phyloP scores from a whole-genome alignment of 2,329 filamentous ascomycete species.

The Pseudogymnoascus sp. region DNA sequence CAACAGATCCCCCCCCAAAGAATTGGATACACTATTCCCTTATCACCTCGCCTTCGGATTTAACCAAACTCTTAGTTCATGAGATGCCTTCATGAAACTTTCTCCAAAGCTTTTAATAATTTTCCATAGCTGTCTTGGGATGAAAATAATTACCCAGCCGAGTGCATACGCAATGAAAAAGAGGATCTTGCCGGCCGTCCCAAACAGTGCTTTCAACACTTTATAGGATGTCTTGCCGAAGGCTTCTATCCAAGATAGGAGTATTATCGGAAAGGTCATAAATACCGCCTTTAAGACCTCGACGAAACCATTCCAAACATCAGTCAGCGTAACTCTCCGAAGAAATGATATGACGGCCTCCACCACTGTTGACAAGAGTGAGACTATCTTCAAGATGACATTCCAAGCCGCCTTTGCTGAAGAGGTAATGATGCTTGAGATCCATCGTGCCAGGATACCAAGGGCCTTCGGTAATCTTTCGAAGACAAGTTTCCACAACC shows the following conservation, averaged over 20 bases:
- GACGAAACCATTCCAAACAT: conserved; percentile 32
- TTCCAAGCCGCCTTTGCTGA: conserved; percentile 22
- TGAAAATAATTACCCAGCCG: conserved; percentile 27
- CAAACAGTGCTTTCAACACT: conserved; percentile 27
- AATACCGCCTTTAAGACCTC: conserved; percentile 27
- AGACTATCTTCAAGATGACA: conserved; percentile 23
- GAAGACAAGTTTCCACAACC: conserved; percentile 12
- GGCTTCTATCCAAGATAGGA: conserved; percentile 20
- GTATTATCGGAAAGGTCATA: conserved; percentile 24
- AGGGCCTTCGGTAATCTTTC: conserved; percentile 23
- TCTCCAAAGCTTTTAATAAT: conserved; percentile 27
- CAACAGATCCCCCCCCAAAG: neutral
- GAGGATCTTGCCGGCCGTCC: conserved; percentile 23
- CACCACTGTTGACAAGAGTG: conserved; percentile 30
- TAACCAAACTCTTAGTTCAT: conserved; percentile 31
- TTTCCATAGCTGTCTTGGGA: conserved; percentile 28
- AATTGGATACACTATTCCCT: neutral
- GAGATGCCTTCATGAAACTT: conserved; percentile 26
- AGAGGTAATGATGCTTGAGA: conserved; percentile 24
- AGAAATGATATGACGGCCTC: conserved; percentile 30
- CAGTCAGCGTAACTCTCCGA: conserved; percentile 29
- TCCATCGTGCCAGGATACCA: conserved; percentile 24
- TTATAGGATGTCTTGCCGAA: conserved; percentile 23
- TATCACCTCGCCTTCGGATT: conserved; percentile 28
- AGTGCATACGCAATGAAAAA: conserved; percentile 23